Evolutionary conservation across 495 filamentous ascomycete species (phyloP), one percentile per base, ranked within the genome.

Genomic region (Glutinoglossum americanum): DNA sequence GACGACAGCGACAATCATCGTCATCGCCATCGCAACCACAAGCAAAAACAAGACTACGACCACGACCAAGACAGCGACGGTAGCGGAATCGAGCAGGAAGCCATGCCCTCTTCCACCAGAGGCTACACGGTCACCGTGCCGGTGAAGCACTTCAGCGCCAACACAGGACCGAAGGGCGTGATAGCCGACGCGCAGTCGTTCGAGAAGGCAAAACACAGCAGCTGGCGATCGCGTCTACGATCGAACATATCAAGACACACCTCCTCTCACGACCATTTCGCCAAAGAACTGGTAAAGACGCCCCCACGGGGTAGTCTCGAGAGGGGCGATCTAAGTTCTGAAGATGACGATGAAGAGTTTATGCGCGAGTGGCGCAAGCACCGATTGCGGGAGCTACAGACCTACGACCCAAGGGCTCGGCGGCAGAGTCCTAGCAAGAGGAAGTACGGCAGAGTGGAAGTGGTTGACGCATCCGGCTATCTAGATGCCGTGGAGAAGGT

Each of bases 151-250:
- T 90, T 83, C 70, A 80, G 92, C 63, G 78, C 79, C 60, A 85
- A 92, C 63, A 93, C 93, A n/a, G 92, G 92, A 27, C 93, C 95
- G 57, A 97, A 97, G 72, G 92, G 92, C 62, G 92, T 98, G 68
- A 96, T 98, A 60, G 89, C 93, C 62, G 92, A 98, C 65, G 92
- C 92, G 26, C 79, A 85, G 60, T 82, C 85, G 56, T 97, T 89
- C 65, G 89, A 96, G 69, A 79, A 81, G 56, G 87, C 89, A 11
- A 80, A 80, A 55, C 83, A 82, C 62, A 74, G 71, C 61, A 84
- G 78, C 60, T 75, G 76, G 72, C 73, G 71, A 68, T 70, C 68
- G 65, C 61, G 75, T 13, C 57, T 30, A 60, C 54, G 51, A 30
- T 64, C 44, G 59, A 66, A 19, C 65, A 62, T 54, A 39, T 8